These are phyloP conservation scores for Kitagawia praeruptora DNA, from an alignment of 129 eudicot genomes.

Conservation along the genomic window DNA sequence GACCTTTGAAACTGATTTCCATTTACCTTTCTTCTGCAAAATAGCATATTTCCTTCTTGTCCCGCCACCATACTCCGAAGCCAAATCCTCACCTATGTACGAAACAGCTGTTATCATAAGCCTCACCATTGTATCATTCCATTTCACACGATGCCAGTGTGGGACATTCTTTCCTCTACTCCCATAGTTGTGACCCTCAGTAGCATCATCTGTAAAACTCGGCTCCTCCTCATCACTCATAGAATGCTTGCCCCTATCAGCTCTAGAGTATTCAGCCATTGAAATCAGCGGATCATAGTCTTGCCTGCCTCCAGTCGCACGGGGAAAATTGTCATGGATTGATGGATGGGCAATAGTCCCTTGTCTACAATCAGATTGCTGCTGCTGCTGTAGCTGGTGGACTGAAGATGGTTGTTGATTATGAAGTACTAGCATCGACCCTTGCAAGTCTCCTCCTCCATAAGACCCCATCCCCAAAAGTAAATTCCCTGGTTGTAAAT, in stretches of 20 bases:
- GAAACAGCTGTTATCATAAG: conserved; percentile 84
- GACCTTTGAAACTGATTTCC: conserved; percentile 90
- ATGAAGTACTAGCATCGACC: conserved; percentile 43
- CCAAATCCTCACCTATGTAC: conserved; percentile 67
- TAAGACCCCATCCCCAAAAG: conserved; percentile 43
- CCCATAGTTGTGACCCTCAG: conserved; percentile 28
- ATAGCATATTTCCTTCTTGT: conserved; percentile 49
- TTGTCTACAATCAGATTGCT: conserved; percentile 31
- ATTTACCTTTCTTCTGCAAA: conserved; percentile 87
- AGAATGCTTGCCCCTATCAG: conserved; percentile 42
- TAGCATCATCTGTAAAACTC: conserved; percentile 37
- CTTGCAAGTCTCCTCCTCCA: conserved; percentile 60
- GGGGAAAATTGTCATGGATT: conserved; percentile 49
- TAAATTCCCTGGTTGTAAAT: conserved; percentile 50
- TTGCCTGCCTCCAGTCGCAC: conserved; percentile 47
- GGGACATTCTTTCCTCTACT: conserved; percentile 49
- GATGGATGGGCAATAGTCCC: conserved; percentile 42
- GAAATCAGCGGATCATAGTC: conserved; percentile 41
- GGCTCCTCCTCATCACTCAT: conserved; percentile 76
- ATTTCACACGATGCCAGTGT: conserved; percentile 89
- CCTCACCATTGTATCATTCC: conserved; percentile 83
- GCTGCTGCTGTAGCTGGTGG: conserved; percentile 28
- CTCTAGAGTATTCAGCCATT: conserved; percentile 36
- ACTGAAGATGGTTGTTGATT: conserved; percentile 42
- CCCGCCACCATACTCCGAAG: conserved; percentile 42